phyloP scores from a whole-genome alignment of 257 asterid genomes.

The Plantago major region DNA sequence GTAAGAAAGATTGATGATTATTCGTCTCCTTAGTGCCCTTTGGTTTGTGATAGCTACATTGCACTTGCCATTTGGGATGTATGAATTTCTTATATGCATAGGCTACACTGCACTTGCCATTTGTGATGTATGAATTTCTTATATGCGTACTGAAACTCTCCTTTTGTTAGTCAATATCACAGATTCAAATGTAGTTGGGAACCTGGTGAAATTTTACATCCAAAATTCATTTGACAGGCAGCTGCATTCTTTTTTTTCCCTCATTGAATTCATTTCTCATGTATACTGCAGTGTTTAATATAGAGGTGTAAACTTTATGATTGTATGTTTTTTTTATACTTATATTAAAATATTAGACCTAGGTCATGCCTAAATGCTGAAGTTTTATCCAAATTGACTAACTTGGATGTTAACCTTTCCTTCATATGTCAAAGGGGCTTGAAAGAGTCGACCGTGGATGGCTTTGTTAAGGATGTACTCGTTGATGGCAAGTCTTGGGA shows the following conservation, averaged over 20 bases:
- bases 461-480: conserved; percentile 82
- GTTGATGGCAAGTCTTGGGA: conserved; percentile 74
- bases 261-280: neutral
- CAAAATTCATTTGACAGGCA: neutral
- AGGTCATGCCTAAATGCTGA: neutral
- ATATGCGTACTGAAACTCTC: too few species aligned
- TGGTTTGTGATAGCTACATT: conserved; percentile 1
- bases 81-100: conserved; percentile 4
- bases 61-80: conserved; percentile 11
- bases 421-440: conserved; percentile 52
- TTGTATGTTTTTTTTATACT: too few species aligned
- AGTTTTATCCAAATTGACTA: conserved; percentile 9
- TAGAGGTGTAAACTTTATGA: too few species aligned
- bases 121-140: too few species aligned
- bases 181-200: neutral
- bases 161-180: too few species aligned
- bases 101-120: too few species aligned
- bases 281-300: too few species aligned
- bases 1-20: conserved; percentile 30
- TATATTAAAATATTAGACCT: too few species aligned
- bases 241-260: neutral
- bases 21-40: conserved; percentile 8
- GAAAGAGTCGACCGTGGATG: conserved; percentile 66
- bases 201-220: neutral
- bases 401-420: conserved; percentile 3